Percentiles rank a stretch among this genome's conserved stretches.
phyloP scores from a whole-genome alignment of 202 grass and related monocot genomes.

The Elaeis oleifera region DNA sequence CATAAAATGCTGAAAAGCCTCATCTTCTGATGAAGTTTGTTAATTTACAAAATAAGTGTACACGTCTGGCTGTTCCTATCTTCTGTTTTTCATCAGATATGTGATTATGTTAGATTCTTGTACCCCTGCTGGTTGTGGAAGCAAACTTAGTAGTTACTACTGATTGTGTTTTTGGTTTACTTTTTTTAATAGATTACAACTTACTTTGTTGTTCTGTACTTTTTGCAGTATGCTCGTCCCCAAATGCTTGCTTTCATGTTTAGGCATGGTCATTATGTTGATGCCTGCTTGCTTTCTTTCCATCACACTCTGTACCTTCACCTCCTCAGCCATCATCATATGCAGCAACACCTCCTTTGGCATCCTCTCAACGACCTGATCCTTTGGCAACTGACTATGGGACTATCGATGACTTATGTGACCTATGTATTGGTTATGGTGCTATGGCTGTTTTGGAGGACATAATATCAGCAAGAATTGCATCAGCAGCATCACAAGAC shows the following conservation, averaged over 20 bases:
- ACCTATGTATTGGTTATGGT: constrained; percentile 81
- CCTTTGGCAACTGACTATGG: constrained; percentile 90
- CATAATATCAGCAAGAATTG: constrained; percentile 52
- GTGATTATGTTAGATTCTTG: too few species aligned
- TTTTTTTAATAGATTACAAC: neutral
- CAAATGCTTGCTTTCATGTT: constrained; percentile 91
- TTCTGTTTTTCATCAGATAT: too few species aligned
- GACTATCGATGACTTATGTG: constrained; percentile 83
- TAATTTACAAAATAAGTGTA: too few species aligned
- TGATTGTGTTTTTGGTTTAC: neutral
- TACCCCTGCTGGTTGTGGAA: too few species aligned
- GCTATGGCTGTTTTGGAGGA: constrained; percentile 69
- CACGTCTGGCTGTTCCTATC: too few species aligned
- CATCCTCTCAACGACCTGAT: constrained; percentile 56
- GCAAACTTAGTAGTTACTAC: too few species aligned
- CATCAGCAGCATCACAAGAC: constrained; percentile 49
- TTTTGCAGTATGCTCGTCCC: constrained; percentile 64
- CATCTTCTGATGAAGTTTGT: too few species aligned
- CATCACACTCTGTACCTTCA: constrained; percentile 28
- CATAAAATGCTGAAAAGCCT: too few species aligned
- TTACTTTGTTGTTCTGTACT: constrained; percentile 5
- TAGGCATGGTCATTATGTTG: constrained; percentile 75
- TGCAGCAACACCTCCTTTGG: constrained; percentile 33
- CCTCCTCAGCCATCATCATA: constrained; percentile 33
- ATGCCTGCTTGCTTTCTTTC: constrained; percentile 83